Evolutionary conservation across 345 rosid genomes (phyloP).

Genomic region (Geranium brycei): DNA sequence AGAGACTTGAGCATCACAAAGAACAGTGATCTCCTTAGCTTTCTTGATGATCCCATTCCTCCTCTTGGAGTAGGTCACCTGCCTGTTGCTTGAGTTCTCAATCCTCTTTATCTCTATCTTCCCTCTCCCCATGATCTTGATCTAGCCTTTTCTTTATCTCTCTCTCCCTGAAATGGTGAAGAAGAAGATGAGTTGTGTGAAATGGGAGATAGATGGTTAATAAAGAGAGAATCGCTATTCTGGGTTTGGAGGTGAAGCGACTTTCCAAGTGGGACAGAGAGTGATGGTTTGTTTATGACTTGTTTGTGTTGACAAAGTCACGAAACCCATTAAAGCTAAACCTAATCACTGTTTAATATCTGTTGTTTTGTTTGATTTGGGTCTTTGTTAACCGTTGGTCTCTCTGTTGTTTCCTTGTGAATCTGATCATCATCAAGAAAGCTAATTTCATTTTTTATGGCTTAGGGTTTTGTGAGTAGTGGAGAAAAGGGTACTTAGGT

Average conservation of each 20-base stretch:
- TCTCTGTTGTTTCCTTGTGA: no score
- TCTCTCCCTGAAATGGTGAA: neutral
- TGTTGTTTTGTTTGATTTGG: no score
- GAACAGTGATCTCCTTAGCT: conserved; percentile 35
- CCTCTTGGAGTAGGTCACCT: conserved; percentile 38
- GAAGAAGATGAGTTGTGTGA: neutral
- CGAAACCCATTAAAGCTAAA: no score
- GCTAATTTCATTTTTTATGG: no score
- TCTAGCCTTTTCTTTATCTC: neutral
- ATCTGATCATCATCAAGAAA: no score
- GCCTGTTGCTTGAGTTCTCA: conserved; percentile 36
- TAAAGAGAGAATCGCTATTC: conserved; percentile 2
- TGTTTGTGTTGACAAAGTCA: neutral
- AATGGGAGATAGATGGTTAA: neutral
- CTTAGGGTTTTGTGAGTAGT: no score
- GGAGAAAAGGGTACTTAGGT: no score
- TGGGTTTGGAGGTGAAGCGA: conserved; percentile 2
- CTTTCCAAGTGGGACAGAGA: neutral
- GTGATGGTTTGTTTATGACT: neutral
- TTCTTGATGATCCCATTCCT: conserved; percentile 37
- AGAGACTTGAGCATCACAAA: conserved; percentile 41
- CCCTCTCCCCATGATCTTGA: conserved; percentile 30
- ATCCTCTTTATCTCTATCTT: conserved; percentile 41
- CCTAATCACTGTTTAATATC: no score
- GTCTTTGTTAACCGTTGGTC: no score